These are phyloP conservation scores for Claviceps pazoutovae DNA, from an alignment of 2,329 filamentous ascomycete genomes.

Conservation along the genomic window DNA sequence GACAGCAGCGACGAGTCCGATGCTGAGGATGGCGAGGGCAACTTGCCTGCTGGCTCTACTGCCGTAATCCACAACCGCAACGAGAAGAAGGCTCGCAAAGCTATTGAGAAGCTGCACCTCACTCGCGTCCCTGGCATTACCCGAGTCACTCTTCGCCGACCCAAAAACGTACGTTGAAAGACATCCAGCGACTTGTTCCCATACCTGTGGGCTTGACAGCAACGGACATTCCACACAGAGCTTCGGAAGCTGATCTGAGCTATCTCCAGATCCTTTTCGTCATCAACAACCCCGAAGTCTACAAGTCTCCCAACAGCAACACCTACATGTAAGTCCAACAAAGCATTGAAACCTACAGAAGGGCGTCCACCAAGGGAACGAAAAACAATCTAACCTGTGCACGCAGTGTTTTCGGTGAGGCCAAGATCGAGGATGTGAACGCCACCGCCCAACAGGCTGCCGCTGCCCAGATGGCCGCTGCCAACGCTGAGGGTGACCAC, in stretches of 20 bases:
- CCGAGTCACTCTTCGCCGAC: conserved; percentile 90
- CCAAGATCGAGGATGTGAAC: conserved; percentile 99
- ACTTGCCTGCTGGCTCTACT: conserved; percentile 67
- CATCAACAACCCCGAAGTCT: conserved; percentile 98
- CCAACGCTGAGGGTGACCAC: conserved; percentile 51
- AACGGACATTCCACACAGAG: conserved; percentile 2
- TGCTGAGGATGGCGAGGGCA: conserved; percentile 68
- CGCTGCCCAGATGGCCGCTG: conserved; percentile 81
- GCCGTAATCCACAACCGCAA: conserved; percentile 95
- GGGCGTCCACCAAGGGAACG: background rate
- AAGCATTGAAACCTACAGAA: background rate
- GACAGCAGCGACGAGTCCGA: conserved; percentile 64
- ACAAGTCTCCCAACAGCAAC: conserved; percentile 98
- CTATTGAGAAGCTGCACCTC: conserved; percentile 94
- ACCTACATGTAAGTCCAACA: conserved; percentile 79
- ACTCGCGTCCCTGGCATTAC: conserved; percentile 96
- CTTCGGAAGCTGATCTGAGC: conserved; percentile 11
- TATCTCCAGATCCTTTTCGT: conserved; percentile 81
- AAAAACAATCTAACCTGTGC: background rate
- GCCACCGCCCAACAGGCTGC: conserved; percentile 82
- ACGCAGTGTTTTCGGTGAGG: conserved; percentile 90
- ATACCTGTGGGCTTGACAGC: background rate
- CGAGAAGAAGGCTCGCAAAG: conserved; percentile 99
- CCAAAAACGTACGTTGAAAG: conserved; percentile 78
- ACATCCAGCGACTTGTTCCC: background rate